Percentiles rank a stretch among this genome's conserved stretches.
phyloP scores from a whole-genome alignment of 1,139 yeast species.

The Zygosaccharomyces sapae region DNA sequence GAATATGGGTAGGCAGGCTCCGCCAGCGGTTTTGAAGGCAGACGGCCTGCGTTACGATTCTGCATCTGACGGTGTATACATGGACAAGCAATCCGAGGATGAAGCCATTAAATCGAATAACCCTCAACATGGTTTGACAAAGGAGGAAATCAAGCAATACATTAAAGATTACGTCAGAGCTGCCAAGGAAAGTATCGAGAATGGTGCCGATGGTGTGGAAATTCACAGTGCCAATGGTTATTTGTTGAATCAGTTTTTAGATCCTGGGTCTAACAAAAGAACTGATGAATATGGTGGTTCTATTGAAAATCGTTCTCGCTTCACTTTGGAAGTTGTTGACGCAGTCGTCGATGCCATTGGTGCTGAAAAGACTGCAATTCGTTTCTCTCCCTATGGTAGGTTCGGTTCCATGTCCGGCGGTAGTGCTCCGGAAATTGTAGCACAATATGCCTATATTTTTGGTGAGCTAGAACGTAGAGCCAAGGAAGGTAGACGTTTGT shows the following conservation, averaged over 20 bases:
- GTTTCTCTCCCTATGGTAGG: conserved; percentile 39
- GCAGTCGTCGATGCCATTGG: conserved; percentile 32
- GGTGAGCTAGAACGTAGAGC: conserved; percentile 34
- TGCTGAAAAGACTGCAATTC: conserved; percentile 30
- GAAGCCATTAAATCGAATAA: conserved; percentile 22
- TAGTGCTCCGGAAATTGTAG: conserved; percentile 29
- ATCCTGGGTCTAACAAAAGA: conserved; percentile 39
- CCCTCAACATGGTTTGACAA: conserved; percentile 21
- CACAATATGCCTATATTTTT: conserved; percentile 35
- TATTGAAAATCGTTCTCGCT: conserved; percentile 38
- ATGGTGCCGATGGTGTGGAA: conserved; percentile 42
- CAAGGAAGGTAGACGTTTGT: conserved; percentile 38
- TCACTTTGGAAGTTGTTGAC: conserved; percentile 36
- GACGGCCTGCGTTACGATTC: conserved; percentile 9
- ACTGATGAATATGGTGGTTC: conserved; percentile 44
- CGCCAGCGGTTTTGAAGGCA: conserved; percentile 24
- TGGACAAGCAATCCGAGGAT: conserved; percentile 25
- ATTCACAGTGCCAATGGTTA: conserved; percentile 40
- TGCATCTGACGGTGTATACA: conserved; percentile 28
- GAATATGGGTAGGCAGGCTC: conserved; percentile 41
- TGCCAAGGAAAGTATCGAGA: conserved; percentile 35
- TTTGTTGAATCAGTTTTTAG: conserved; percentile 39
- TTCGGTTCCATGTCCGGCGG: conserved; percentile 17
- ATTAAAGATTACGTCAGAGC: conserved; percentile 27
- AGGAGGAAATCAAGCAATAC: conserved; percentile 17